These are phyloP conservation scores for Diaporthe aspalathi DNA, from an alignment of 2,329 filamentous ascomycete species.

Conservation along the genomic window DNA sequence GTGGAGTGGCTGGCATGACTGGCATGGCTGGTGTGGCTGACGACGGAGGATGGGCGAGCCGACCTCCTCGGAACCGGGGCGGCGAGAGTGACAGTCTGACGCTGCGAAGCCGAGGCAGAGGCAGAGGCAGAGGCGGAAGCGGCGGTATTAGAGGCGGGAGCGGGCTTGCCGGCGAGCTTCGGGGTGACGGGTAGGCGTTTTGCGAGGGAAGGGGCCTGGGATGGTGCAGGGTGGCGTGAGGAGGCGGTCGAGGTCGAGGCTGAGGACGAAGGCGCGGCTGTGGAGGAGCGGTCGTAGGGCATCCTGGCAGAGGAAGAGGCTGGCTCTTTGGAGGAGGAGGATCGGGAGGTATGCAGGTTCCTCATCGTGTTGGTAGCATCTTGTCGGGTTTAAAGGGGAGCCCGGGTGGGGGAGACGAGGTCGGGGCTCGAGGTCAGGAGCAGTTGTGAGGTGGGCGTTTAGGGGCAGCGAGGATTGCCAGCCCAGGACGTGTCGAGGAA, in stretches of 20 bases:
- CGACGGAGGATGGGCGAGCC: slow-evolving; percentile 42
- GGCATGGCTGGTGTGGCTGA: slow-evolving; percentile 30
- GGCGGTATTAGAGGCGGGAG: slow-evolving; percentile 45
- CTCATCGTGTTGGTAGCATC: slow-evolving; percentile 46
- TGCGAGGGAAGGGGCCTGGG: slow-evolving; percentile 74
- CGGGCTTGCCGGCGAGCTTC: slow-evolving; percentile 55
- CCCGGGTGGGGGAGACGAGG: neutral
- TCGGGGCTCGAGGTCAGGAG: slow-evolving; percentile 2
- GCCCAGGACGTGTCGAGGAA: neutral
- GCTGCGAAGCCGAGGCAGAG: too few species aligned
- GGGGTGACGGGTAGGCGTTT: slow-evolving; percentile 66
- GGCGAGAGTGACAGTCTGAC: slow-evolving; percentile 49
- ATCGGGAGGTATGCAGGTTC: slow-evolving; percentile 38
- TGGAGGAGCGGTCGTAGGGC: slow-evolving; percentile 43
- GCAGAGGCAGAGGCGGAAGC: slow-evolving; percentile 47
- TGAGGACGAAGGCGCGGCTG: slow-evolving; percentile 62
- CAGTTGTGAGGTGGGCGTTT: neutral
- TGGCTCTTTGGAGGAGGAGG: slow-evolving; percentile 37
- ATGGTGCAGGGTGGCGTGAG: slow-evolving; percentile 57
- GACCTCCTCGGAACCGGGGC: slow-evolving; percentile 57
- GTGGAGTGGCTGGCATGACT: slow-evolving; percentile 33
- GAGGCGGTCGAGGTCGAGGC: slow-evolving; percentile 55
- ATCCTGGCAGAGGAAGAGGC: slow-evolving; percentile 34
- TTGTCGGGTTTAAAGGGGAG: slow-evolving; percentile 31
- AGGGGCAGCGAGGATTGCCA: neutral